These are phyloP conservation scores for Osmanthus fragrans DNA, from an alignment of 257 asterid species.

Conservation along the genomic window DNA sequence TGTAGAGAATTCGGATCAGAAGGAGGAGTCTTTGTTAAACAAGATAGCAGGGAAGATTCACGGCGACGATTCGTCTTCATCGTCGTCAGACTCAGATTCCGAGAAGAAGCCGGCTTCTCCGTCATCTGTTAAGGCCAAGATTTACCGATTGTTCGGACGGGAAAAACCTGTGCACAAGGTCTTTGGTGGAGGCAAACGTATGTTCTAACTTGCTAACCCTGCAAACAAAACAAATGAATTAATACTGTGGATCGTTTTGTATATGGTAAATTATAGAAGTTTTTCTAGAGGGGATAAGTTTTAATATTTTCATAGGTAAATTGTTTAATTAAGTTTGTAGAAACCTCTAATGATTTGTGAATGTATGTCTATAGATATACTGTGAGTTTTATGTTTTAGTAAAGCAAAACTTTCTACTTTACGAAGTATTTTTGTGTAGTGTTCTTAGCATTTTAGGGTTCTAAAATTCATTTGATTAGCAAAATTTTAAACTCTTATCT, in stretches of 20 bases:
- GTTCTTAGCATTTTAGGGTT: background rate
- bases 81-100: constrained; percentile 61
- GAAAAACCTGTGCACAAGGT: constrained; percentile 76
- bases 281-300: background rate
- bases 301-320: background rate
- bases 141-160: constrained; percentile 58
- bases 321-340: background rate
- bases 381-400: background rate
- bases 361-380: background rate
- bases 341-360: background rate
- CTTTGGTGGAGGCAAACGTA: constrained; percentile 90
- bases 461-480: background rate
- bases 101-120: constrained; percentile 43
- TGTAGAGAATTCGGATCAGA: constrained; percentile 62
- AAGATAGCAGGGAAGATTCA: constrained; percentile 61
- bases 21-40: constrained; percentile 63
- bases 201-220: constrained; percentile 16
- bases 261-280: background rate
- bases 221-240: background rate
- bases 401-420: background rate
- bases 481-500: background rate
- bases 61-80: constrained; percentile 41
- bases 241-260: constrained; percentile 2
- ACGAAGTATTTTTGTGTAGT: too few species aligned
- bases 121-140: constrained; percentile 50